Percentiles rank a stretch among this genome's conserved stretches.
These are phyloP conservation scores for Macrocybe gigantea DNA, from an alignment of 768 basidiomycete species.

Conservation along the genomic window DNA sequence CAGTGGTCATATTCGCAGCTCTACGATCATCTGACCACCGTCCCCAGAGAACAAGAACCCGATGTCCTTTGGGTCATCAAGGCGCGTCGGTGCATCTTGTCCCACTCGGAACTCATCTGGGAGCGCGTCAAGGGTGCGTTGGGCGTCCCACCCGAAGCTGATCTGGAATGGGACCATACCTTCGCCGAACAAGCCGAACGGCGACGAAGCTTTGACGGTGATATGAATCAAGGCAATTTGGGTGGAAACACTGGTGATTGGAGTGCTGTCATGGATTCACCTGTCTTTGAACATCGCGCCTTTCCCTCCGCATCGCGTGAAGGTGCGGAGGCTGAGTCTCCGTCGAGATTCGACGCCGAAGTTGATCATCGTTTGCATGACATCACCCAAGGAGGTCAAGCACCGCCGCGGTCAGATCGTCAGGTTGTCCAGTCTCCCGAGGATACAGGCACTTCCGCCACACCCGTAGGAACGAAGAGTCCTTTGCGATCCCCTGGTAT, in stretches of 20 bases:
- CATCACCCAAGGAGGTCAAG: too few relatives aligned
- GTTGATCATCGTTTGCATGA: not conserved
- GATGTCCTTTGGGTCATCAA: conserved; percentile 73
- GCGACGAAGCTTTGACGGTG: too few relatives aligned
- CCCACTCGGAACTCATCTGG: conserved; percentile 85
- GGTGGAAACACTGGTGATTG: conserved; percentile 37
- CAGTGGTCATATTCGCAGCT: conserved; percentile 74
- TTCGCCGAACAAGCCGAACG: too few relatives aligned
- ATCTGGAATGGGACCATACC: conserved; percentile 43
- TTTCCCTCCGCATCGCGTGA: too few relatives aligned
- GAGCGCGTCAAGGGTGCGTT: conserved; percentile 84
- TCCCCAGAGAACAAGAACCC: conserved; percentile 55
- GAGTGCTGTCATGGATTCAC: conserved; percentile 41
- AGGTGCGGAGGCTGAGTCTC: too few relatives aligned
- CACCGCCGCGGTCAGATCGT: too few relatives aligned
- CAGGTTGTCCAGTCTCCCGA: too few relatives aligned
- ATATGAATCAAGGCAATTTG: conserved; percentile 16
- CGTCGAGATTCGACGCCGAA: not conserved
- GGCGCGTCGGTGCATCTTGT: conserved; percentile 68
- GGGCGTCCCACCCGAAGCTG: conserved; percentile 82
- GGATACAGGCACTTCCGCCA: too few relatives aligned
- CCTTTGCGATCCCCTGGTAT: not conserved
- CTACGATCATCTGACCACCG: conserved; percentile 56
- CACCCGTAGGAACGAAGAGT: too few relatives aligned
- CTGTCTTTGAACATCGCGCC: conserved; percentile 13